Base-by-base conservation (phyloP, 179 eudicot genomes). In the Vitellaria paradoxa region DNA sequence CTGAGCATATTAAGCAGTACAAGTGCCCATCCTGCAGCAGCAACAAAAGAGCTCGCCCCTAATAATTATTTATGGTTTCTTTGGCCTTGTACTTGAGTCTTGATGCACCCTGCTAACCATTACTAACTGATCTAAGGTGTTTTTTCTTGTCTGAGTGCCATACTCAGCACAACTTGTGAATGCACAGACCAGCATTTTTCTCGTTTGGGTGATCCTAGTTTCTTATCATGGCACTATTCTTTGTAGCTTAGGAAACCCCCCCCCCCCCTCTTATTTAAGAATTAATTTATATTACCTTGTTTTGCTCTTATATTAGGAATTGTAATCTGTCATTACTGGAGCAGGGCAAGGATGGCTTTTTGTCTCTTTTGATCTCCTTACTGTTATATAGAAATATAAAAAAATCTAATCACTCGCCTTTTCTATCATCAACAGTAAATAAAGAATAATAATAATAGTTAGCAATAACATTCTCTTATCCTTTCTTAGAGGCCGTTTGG, bases 1-100 rank as follows among this genome's bases (percentile, higher is more conserved):
- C 94, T 40, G 89, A 89, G 82, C 92, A 91, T 73, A 89, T 91
- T 81, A 89, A 91, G 88, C 91, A 91, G 82, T 91, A 91, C 88
- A 91, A 89, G 82, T 91, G 92, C 84, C 94, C 94, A 30, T 71
- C 85, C 9, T 91, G 94, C 89, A 42, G 6, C 45, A 91, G 78
- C 82, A 81, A 84, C 90, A 92, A 92, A 81, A 86, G 94, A 84
- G 86, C 89, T 56, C 90, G 92, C 30, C 73, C 88, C 70, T 87
- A 88, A 85, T 67, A 4, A 42, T 42, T 63, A 75, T 53, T 59
- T 61, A 17, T 13, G 45, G 21, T 74, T 65, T 62, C 40, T 45
- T 21, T 21, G 5, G 60, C 26, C 64, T 46, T 75, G 70, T 45
- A 74, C 55, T 46, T 15, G 45, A 1, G 3, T 42, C 45, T 42